These are phyloP conservation scores for Chaetomium sp. DNA, from an alignment of 2,329 filamentous ascomycete species.

Conservation along the genomic window DNA sequence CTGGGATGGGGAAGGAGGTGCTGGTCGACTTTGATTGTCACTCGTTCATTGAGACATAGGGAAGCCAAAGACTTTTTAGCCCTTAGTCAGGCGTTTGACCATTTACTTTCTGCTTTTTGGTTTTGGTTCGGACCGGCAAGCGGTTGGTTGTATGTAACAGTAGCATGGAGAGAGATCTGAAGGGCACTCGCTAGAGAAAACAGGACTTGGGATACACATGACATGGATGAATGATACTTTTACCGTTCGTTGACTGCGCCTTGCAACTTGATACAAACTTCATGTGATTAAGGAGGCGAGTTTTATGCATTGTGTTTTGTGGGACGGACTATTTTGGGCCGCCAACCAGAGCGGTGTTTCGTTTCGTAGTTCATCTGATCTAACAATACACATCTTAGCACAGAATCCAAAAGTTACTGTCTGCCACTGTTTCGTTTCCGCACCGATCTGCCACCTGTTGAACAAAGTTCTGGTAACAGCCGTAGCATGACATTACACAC, in stretches of 20 bases:
- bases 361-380: constrained; percentile 4
- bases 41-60: constrained; percentile 21
- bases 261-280: neutral
- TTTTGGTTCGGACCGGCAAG: neutral
- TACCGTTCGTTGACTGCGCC: neutral
- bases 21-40: constrained; percentile 18
- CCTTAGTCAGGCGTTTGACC: constrained; percentile 9
- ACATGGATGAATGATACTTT: constrained; percentile 3
- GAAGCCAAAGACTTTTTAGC: constrained; percentile 2
- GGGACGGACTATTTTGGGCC: neutral
- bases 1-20: neutral
- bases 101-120: neutral
- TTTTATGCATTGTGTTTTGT: constrained; percentile 8
- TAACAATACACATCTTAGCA: neutral
- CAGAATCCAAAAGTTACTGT: neutral
- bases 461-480: neutral
- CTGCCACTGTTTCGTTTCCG: neutral
- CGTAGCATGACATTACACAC: neutral
- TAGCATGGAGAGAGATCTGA: neutral
- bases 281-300: constrained; percentile 3
- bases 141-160: constrained; percentile 7
- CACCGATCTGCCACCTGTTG: neutral
- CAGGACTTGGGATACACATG: neutral
- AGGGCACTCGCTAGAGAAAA: constrained; percentile 22
- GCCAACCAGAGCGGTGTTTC: constrained; percentile 6